Base-by-base conservation (phyloP, 176 grass and related monocot genomes). In the Aegilops tauschii region DNA sequence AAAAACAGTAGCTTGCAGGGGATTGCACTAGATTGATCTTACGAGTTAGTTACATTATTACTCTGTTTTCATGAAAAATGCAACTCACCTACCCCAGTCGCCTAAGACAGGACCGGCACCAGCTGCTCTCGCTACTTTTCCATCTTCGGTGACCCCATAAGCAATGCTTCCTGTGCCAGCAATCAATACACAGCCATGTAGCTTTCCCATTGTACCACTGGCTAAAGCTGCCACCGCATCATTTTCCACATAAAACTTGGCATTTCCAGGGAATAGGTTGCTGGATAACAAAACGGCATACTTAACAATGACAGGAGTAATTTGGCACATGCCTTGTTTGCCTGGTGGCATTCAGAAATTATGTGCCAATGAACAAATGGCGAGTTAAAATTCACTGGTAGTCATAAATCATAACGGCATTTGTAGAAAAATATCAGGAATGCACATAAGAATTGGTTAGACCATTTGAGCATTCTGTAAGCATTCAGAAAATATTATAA, bases 181-280 rank as follows among this genome's bases (percentile, higher is more conserved):
- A 83, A 99, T 99, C 89, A 99, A 78, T 37, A 99, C 97, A 67
- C 94, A 99, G 6, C 97, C 97, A 74, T 96, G 92, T 40, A 96
- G 92, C 54, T 90, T 99, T 90, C 97, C 97, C 93, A 96, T 91
- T 73, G 97, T 99, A 73, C 97, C 97, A 87, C 97, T 99, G 25
- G 97, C 87, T 81, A 99, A 75, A 69, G 97, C 97, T 49, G 97
- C 97, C 59, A 96, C 94, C 0, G 97, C 90, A 74, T 99, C 97
- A 86, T 99, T 99, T 92, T 99, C 97, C 34, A 99, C 97, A 87
- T 91, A 99, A 76, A 93, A 86, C 75, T 91, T 99, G 70, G 78
- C 80, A 66, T 90, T 83, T 69, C 76, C 75, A 73, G 94, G 97
- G 73, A 99, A 99, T 49, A 90, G 73, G 58, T 85, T 86, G 86